Conservation (phyloP, 768 basidiomycete genomes). For the Lyophyllum semitale region DNA sequence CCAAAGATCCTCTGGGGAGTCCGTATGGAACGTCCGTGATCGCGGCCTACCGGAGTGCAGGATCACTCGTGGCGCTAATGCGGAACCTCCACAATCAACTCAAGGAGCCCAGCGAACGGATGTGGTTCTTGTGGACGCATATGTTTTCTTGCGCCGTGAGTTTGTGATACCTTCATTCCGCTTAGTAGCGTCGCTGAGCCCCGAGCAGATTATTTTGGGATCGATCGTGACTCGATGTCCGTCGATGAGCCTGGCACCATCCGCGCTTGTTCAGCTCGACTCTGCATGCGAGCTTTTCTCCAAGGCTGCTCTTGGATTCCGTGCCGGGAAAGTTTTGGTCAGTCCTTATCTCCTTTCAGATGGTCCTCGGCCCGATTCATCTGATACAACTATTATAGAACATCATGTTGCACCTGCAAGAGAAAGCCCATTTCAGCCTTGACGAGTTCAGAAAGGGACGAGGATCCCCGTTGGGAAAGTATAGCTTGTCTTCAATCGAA, state of each 20-base stretch:
- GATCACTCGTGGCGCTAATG: slow-evolving; percentile 71
- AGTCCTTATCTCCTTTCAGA: slow-evolving; percentile 14
- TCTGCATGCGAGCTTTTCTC: slow-evolving; percentile 75
- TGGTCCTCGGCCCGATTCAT: neutral
- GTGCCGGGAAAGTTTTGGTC: slow-evolving; percentile 66
- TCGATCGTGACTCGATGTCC: slow-evolving; percentile 79
- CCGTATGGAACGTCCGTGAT: slow-evolving; percentile 74
- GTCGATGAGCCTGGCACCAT: slow-evolving; percentile 77
- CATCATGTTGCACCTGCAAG: slow-evolving; percentile 64
- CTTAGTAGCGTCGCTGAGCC: slow-evolving; percentile 4
- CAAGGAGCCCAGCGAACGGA: slow-evolving; percentile 61
- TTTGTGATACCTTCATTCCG: slow-evolving; percentile 11
- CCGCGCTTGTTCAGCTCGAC: slow-evolving; percentile 71
- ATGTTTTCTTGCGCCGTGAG: slow-evolving; percentile 70
- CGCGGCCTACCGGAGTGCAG: slow-evolving; percentile 73
- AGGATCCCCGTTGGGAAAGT: slow-evolving; percentile 42
- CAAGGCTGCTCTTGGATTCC: slow-evolving; percentile 67
- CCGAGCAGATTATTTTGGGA: slow-evolving; percentile 63
- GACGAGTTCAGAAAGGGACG: slow-evolving; percentile 66
- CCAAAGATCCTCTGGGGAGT: slow-evolving; percentile 72
- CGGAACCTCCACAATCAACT: slow-evolving; percentile 66
- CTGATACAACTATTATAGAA: slow-evolving; percentile 35
- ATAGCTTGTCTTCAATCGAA: slow-evolving; percentile 34
- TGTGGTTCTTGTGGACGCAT: slow-evolving; percentile 65
- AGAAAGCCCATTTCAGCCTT: slow-evolving; percentile 65